These are phyloP conservation scores for Alternaria dauci DNA, from an alignment of 2,329 filamentous ascomycete species.

Conservation along the genomic window DNA sequence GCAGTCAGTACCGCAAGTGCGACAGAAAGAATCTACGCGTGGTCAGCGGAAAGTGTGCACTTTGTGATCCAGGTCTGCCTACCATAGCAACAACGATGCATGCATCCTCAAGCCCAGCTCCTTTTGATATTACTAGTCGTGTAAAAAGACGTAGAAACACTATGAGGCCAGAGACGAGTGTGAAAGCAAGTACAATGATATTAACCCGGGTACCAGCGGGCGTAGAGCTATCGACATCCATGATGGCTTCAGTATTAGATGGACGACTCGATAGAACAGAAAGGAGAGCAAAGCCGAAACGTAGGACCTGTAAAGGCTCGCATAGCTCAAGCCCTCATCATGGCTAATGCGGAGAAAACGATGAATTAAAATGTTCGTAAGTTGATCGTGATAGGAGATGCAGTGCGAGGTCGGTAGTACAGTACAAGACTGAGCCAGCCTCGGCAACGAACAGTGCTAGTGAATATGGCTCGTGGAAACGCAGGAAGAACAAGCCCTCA, in stretches of 20 bases:
- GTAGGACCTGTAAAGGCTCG: background rate
- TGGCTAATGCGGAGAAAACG: background rate
- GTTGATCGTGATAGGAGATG: constrained; percentile 3
- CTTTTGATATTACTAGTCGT: constrained; percentile 33
- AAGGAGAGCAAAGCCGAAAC: constrained; percentile 9
- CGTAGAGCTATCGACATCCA: constrained; percentile 25
- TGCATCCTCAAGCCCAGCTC: constrained; percentile 41
- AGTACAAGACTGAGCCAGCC: background rate
- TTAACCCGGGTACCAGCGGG: constrained; percentile 44
- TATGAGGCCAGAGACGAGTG: constrained; percentile 39
- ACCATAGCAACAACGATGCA: constrained; percentile 47
- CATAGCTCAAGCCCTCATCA: constrained; percentile 11
- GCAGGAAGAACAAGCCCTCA: constrained; percentile 5
- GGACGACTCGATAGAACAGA: constrained; percentile 10
- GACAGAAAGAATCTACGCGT: constrained; percentile 34
- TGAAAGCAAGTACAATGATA: constrained; percentile 43
- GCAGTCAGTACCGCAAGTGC: constrained; percentile 38
- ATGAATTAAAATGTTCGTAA: background rate
- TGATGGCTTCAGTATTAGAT: constrained; percentile 7
- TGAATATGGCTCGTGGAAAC: background rate
- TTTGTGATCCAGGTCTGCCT: constrained; percentile 5
- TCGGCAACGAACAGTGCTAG: background rate
- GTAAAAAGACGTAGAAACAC: constrained; percentile 46
- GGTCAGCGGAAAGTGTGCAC: constrained; percentile 11
- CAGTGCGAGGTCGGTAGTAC: background rate